A percentile compares a stretch with the other conserved stretches of the same genome.
Conservation (phyloP, 2,329 filamentous ascomycete species). For the Aspergillus eucalypticola region DNA sequence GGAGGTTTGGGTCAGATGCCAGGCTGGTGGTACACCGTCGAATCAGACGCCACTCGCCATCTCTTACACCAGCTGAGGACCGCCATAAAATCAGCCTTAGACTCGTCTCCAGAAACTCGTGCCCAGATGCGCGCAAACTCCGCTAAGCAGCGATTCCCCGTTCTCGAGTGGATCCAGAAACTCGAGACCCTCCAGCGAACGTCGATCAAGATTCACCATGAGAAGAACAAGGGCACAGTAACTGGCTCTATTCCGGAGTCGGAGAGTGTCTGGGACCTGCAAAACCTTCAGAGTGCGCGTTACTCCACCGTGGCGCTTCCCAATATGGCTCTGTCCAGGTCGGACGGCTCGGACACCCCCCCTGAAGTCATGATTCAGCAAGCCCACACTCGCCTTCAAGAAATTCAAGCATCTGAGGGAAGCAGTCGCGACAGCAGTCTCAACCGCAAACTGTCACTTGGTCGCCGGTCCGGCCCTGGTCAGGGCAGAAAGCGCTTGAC, state of each 20-base stretch:
- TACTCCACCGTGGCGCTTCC: slow-evolving; percentile 32
- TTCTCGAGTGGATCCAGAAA: slow-evolving; percentile 65
- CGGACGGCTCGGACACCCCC: background rate
- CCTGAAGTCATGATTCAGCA: background rate
- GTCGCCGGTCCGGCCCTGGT: slow-evolving; percentile 40
- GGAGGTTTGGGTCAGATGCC: slow-evolving; percentile 68
- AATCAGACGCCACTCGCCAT: slow-evolving; percentile 63
- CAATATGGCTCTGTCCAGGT: slow-evolving; percentile 28
- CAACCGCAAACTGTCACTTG: slow-evolving; percentile 38
- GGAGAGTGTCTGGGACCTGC: background rate
- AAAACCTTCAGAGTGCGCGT: slow-evolving; percentile 10
- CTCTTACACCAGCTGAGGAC: slow-evolving; percentile 64
- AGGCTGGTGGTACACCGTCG: slow-evolving; percentile 70
- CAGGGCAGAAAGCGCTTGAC: slow-evolving; percentile 18
- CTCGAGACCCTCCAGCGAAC: slow-evolving; percentile 62
- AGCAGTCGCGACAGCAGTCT: slow-evolving; percentile 29
- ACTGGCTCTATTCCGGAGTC: background rate
- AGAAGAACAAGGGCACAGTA: slow-evolving; percentile 33
- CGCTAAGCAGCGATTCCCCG: slow-evolving; percentile 65
- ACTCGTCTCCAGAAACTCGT: slow-evolving; percentile 55
- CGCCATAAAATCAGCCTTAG: slow-evolving; percentile 61
- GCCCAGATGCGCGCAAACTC: slow-evolving; percentile 65
- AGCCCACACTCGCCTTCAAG: slow-evolving; percentile 1
- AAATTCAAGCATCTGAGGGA: slow-evolving; percentile 29
- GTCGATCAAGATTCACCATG: slow-evolving; percentile 58